A percentile compares a stretch with the other conserved stretches of the same genome.
Conservation (phyloP, 2,329 filamentous ascomycete species). For the Trichophyton mentagrophytes region DNA sequence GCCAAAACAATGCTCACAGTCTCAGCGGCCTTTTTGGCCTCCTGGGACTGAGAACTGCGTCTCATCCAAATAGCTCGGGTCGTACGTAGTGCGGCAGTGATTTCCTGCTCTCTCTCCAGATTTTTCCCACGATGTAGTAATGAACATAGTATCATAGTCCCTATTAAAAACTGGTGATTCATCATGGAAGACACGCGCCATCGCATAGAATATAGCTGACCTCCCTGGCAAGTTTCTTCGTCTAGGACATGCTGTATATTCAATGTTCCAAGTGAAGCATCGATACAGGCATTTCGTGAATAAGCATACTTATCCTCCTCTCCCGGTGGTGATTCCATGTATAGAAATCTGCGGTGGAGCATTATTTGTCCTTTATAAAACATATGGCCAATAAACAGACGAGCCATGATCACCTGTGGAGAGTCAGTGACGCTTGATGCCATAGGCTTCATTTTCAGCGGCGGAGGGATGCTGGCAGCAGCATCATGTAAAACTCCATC, state of each 20-base stretch:
- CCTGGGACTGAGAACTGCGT: background rate
- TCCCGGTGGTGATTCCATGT: conserved; percentile 3
- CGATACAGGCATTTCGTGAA: conserved; percentile 34
- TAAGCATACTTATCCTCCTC: conserved; percentile 13
- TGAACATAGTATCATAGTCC: conserved; percentile 44
- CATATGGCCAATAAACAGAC: conserved; percentile 16
- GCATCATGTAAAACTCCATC: background rate
- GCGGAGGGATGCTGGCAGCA: conserved; percentile 8
- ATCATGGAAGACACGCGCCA: conserved; percentile 47
- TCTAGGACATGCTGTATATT: conserved; percentile 38
- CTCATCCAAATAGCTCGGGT: background rate
- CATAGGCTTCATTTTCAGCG: conserved; percentile 18
- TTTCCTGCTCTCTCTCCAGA: conserved; percentile 12
- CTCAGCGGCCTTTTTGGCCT: background rate
- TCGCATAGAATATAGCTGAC: conserved; percentile 38
- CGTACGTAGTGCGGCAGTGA: conserved; percentile 9
- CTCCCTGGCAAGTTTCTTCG: conserved; percentile 40
- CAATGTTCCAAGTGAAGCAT: conserved; percentile 36
- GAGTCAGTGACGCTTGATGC: conserved; percentile 15
- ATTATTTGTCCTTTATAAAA: conserved; percentile 17
- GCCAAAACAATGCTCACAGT: background rate
- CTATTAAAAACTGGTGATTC: conserved; percentile 49
- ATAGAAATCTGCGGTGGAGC: conserved; percentile 16
- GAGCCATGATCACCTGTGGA: conserved; percentile 16
- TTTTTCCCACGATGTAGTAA: conserved; percentile 9